phyloP scores from a whole-genome alignment of 2,329 filamentous ascomycete genomes.

The Xylaria digitata region DNA sequence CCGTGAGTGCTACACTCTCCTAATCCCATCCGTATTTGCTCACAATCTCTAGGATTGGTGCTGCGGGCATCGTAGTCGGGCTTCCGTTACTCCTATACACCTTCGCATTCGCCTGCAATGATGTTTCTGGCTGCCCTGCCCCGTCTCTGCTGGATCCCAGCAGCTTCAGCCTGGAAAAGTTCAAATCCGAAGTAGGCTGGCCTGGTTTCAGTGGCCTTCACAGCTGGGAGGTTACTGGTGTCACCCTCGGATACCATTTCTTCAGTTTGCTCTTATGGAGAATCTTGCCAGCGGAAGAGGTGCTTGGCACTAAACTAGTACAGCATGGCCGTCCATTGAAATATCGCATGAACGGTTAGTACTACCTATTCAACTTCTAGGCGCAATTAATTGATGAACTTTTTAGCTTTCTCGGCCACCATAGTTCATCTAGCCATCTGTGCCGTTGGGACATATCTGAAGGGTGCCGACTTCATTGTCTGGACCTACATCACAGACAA shows the following conservation, averaged over 20 bases:
- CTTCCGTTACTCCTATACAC: constrained; percentile 83
- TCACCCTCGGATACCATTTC: constrained; percentile 80
- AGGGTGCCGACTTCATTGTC: constrained; percentile 84
- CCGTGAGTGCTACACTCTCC: constrained; percentile 37
- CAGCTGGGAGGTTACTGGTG: constrained; percentile 75
- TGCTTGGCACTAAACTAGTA: constrained; percentile 75
- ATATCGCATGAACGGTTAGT: constrained; percentile 82
- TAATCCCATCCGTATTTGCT: constrained; percentile 11
- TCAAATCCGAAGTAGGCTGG: constrained; percentile 88
- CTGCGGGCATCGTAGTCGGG: constrained; percentile 80
- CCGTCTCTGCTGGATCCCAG: constrained; percentile 81
- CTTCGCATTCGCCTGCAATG: constrained; percentile 89
- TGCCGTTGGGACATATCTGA: constrained; percentile 76
- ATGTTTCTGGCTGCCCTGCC: constrained; percentile 86
- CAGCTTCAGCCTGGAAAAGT: constrained; percentile 74
- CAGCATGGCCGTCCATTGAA: constrained; percentile 77
- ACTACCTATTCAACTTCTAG: constrained; percentile 6
- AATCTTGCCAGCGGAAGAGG: constrained; percentile 78
- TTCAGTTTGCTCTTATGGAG: constrained; percentile 80
- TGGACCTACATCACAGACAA: constrained; percentile 96
- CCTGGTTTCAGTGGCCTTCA: constrained; percentile 78
- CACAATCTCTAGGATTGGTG: constrained; percentile 70
- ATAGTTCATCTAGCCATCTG: constrained; percentile 76
- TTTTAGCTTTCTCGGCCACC: constrained; percentile 78
- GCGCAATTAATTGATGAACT: constrained; percentile 28